A percentile compares a stretch with the other conserved stretches of the same genome.
phyloP scores from a whole-genome alignment of 352 stramenopile species.

The Elongisporangium anandrum region DNA sequence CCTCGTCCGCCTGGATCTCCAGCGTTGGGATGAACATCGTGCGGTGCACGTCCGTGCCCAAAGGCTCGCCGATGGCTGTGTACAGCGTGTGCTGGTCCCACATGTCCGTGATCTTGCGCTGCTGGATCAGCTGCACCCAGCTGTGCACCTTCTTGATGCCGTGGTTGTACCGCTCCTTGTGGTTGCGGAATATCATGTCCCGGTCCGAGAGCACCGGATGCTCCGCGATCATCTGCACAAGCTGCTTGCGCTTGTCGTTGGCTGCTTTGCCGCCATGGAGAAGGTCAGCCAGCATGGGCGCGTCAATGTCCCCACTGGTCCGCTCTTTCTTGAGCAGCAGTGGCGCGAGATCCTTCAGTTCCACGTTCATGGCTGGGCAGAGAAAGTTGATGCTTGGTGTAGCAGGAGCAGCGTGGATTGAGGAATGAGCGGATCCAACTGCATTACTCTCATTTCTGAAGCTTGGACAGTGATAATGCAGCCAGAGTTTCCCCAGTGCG shows the following conservation, averaged over 20 bases:
- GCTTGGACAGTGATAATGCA: no score
- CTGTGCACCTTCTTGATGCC: constrained; percentile 28
- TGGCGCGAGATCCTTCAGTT: constrained; percentile 57
- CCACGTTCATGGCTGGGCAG: constrained; percentile 6
- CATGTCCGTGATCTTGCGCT: constrained; percentile 22
- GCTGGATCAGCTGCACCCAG: constrained; percentile 32
- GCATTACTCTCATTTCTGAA: no score
- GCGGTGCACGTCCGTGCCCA: constrained; percentile 48
- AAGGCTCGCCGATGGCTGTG: constrained; percentile 35
- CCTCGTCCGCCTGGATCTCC: constrained; percentile 51
- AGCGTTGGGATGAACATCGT: constrained; percentile 70
- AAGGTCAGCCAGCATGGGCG: constrained; percentile 24
- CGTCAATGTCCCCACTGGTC: constrained; percentile 38
- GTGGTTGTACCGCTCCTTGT: constrained; percentile 25
- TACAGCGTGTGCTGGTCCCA: constrained; percentile 34
- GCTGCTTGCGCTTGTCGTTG: constrained; percentile 40
- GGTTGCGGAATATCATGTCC: constrained; percentile 42
- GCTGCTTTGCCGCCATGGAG: constrained; percentile 19
- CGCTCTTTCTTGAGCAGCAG: constrained; percentile 59
- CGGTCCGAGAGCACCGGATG: constrained; percentile 42
- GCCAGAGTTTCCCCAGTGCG: no score
- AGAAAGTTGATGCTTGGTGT: no score
- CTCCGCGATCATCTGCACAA: constrained; percentile 22
- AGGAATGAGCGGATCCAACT: no score
- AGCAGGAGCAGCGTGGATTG: no score